Conservation (phyloP, 2,329 filamentous ascomycete genomes). For the Orbilia ellipsospora region DNA sequence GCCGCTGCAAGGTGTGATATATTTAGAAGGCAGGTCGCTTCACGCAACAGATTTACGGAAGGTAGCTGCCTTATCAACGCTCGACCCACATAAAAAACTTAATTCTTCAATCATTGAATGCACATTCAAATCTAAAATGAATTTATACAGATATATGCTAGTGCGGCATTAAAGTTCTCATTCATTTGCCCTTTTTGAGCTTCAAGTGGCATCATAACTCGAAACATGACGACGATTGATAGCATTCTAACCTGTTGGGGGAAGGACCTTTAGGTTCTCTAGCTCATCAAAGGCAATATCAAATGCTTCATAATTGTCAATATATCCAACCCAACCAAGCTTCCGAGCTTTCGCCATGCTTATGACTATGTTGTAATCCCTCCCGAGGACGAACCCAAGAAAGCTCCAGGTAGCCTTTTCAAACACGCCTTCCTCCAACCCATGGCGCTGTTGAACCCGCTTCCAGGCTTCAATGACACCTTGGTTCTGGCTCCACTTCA, state of each 20-base stretch:
- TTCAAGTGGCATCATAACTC: too few relatives aligned
- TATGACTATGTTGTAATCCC: conserved; percentile 62
- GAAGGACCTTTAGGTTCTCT: conserved; percentile 52
- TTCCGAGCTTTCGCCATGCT: conserved; percentile 66
- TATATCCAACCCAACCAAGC: conserved; percentile 64
- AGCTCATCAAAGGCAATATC: conserved; percentile 61
- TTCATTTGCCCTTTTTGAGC: not conserved
- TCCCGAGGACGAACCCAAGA: conserved; percentile 64
- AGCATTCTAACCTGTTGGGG: conserved; percentile 1
- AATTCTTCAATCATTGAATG: too few relatives aligned
- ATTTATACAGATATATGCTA: too few relatives aligned
- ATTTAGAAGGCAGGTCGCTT: too few relatives aligned
- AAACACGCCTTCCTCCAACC: conserved; percentile 62
- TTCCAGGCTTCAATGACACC: conserved; percentile 64
- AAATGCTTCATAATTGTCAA: conserved; percentile 63
- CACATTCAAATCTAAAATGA: too few relatives aligned
- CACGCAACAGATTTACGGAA: too few relatives aligned
- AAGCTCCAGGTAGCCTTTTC: conserved; percentile 66
- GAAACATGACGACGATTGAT: not conserved
- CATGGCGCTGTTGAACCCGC: conserved; percentile 60
- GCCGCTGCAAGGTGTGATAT: too few relatives aligned
- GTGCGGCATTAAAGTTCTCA: conserved; percentile 2
- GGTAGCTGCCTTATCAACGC: too few relatives aligned
- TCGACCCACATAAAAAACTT: too few relatives aligned
- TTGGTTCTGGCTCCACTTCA: conserved; percentile 63